These are phyloP conservation scores for Atkinsonella texensis DNA, from an alignment of 2,329 filamentous ascomycete species.

Conservation along the genomic window DNA sequence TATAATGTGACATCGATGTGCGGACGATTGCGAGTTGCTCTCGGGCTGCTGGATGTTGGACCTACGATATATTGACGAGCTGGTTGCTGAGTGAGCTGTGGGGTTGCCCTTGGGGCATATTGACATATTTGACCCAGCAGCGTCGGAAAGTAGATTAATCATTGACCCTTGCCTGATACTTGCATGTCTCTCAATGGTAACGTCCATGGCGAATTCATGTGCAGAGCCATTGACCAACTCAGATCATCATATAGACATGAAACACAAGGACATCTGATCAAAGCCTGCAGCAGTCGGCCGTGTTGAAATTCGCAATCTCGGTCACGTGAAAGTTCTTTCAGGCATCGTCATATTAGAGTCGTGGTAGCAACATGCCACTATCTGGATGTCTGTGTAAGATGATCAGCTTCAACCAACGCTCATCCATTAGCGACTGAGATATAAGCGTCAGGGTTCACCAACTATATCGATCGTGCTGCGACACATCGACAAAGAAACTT, in stretches of 20 bases:
- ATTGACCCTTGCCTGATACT: background rate
- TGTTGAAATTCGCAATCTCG: constrained; percentile 2
- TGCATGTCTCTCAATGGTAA: background rate
- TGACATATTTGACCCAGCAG: constrained; percentile 1
- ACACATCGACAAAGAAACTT: background rate
- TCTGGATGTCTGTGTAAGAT: constrained; percentile 1
- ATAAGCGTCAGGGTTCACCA: constrained; percentile 10
- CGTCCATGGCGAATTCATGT: constrained; percentile 4
- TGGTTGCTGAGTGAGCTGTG: background rate
- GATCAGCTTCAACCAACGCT: constrained; percentile 6
- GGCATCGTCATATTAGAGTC: background rate
- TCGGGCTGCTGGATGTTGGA: constrained; percentile 15
- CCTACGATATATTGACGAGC: background rate
- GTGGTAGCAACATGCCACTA: background rate
- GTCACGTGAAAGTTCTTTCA: constrained; percentile 1
- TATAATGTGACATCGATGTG: constrained; percentile 3
- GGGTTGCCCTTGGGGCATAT: constrained; percentile 8
- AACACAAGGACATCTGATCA: constrained; percentile 1
- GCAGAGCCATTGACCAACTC: constrained; percentile 2
- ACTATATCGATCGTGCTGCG: constrained; percentile 4
- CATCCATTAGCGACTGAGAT: constrained; percentile 4
- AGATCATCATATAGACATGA: constrained; percentile 4
- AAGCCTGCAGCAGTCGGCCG: constrained; percentile 5
- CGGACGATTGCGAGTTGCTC: constrained; percentile 21
- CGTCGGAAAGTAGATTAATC: background rate